phyloP scores from a whole-genome alignment of 2,329 filamentous ascomycete species.

The Stromatinia cepivora region DNA sequence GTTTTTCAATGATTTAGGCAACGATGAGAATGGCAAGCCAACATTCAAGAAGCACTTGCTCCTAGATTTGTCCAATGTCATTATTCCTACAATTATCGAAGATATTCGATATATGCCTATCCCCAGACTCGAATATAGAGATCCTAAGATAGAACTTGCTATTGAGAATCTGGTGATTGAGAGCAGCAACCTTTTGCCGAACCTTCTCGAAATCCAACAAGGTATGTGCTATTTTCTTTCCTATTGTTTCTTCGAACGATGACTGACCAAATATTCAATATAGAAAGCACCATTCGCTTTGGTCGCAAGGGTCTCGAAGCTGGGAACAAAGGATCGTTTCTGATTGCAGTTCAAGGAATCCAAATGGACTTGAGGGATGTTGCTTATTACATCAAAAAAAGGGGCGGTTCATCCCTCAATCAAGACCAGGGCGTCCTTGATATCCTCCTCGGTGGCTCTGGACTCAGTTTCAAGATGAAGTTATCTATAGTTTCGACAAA shows the following conservation, averaged over 20 bases:
- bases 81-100: constrained; percentile 80
- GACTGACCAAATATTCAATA: constrained; percentile 11
- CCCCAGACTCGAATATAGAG: constrained; percentile 89
- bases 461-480: constrained; percentile 89
- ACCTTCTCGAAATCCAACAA: constrained; percentile 80
- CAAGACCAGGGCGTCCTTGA: constrained; percentile 88
- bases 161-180: constrained; percentile 95
- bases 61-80: constrained; percentile 84
- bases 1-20: constrained; percentile 87
- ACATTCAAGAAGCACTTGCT: constrained; percentile 90
- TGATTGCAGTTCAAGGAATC: constrained; percentile 82
- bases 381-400: constrained; percentile 92
- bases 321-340: constrained; percentile 76
- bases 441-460: constrained; percentile 81
- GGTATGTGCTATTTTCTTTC: constrained; percentile 42
- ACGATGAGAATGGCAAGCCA: constrained; percentile 79
- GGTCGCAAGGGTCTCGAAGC: constrained; percentile 84
- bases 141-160: constrained; percentile 79
- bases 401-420: constrained; percentile 86
- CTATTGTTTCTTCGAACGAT: neutral
- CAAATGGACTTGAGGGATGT: constrained; percentile 92
- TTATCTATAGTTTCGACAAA: constrained; percentile 53
- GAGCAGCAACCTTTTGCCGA: constrained; percentile 95
- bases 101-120: constrained; percentile 87
- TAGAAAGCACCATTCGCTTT: constrained; percentile 88